phyloP scores from a whole-genome alignment of 768 basidiomycete species.

The Suillus lakei region DNA sequence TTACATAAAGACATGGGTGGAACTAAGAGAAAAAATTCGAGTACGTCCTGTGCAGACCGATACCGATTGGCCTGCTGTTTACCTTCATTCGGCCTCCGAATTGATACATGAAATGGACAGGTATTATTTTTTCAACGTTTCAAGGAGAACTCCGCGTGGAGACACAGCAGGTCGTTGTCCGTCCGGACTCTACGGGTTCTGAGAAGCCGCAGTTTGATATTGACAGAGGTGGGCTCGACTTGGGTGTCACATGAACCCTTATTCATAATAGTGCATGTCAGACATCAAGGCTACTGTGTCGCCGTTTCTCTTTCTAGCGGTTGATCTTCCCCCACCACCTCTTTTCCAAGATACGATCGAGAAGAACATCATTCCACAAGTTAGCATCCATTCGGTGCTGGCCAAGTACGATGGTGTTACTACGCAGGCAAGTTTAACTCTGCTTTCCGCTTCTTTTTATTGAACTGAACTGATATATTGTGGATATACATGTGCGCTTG shows the following conservation, averaged over 20 bases:
- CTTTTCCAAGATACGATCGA: constrained; percentile 95
- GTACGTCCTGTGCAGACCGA: constrained; percentile 49
- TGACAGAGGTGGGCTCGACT: constrained; percentile 73
- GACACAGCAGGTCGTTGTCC: constrained; percentile 90
- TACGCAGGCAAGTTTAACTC: constrained; percentile 66
- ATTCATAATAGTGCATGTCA: constrained; percentile 39
- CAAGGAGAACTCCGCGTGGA: constrained; percentile 94
- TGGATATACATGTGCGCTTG: constrained; percentile 11
- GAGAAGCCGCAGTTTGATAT: constrained; percentile 93
- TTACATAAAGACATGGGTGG: constrained; percentile 94
- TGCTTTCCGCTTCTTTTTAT: constrained; percentile 19
- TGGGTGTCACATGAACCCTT: constrained; percentile 13
- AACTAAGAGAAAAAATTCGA: constrained; percentile 90
- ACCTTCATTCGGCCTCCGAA: constrained; percentile 14
- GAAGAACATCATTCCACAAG: constrained; percentile 99
- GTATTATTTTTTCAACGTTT: constrained; percentile 91
- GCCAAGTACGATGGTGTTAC: constrained; percentile 93
- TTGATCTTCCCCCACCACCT: constrained; percentile 97
- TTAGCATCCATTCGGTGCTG: constrained; percentile 86
- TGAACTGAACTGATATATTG: constrained; percentile 13
- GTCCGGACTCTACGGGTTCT: constrained; percentile 72
- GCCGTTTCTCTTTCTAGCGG: constrained; percentile 94
- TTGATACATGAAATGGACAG: constrained; percentile 44
- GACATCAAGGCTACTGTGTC: constrained; percentile 86
- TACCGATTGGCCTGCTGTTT: neutral